Evolutionary conservation across 495 filamentous ascomycete genomes (phyloP).

Genomic region (Neurospora hispaniola): DNA sequence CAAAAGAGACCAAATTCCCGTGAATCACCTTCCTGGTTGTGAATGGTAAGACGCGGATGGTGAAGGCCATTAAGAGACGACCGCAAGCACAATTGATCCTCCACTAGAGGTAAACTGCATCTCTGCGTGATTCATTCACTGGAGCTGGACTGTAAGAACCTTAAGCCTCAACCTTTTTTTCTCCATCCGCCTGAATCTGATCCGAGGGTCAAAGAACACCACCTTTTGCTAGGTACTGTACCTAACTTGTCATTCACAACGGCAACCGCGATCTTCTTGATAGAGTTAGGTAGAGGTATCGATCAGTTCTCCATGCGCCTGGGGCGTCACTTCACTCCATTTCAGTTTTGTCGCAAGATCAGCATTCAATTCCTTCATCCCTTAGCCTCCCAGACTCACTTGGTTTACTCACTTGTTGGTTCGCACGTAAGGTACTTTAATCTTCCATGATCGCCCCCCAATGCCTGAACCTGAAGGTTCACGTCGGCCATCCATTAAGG

Average conservation of each 20-base stretch:
- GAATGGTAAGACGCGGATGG: neutral
- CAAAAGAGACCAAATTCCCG: neutral
- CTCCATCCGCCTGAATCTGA: conserved; percentile 57
- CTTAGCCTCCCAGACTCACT: neutral
- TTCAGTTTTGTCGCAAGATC: conserved; percentile 21
- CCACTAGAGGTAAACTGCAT: no score
- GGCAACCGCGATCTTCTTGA: conserved; percentile 43
- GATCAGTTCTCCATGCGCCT: conserved; percentile 40
- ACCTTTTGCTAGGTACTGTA: conserved; percentile 43
- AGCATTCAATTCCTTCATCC: neutral
- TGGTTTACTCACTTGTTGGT: conserved; percentile 40
- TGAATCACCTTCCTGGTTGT: neutral
- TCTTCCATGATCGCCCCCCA: conserved; percentile 56
- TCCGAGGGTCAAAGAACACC: conserved; percentile 53
- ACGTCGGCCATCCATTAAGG: conserved; percentile 51
- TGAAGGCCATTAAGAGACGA: neutral
- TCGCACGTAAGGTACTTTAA: conserved; percentile 41
- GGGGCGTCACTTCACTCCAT: conserved; percentile 48
- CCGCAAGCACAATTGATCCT: no score
- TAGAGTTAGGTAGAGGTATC: conserved; percentile 20
- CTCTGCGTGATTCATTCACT: neutral
- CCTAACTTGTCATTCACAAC: conserved; percentile 47
- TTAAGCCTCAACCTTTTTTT: neutral
- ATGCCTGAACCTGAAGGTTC: conserved; percentile 50
- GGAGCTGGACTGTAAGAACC: neutral